These are phyloP conservation scores for Neonectria neomacrospora DNA, from an alignment of 2,329 filamentous ascomycete species.

Conservation along the genomic window DNA sequence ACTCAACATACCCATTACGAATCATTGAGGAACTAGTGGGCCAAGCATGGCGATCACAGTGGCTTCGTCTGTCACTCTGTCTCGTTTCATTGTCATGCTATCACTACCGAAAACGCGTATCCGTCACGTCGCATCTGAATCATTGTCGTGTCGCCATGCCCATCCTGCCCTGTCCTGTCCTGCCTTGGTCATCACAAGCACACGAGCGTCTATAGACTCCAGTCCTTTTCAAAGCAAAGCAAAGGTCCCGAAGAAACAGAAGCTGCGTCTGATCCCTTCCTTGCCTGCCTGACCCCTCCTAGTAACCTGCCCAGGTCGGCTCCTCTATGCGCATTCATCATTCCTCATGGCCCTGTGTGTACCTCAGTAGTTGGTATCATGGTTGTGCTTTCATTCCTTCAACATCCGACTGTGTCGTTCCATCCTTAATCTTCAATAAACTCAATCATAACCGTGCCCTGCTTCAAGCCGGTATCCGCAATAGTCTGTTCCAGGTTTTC, in stretches of 20 bases:
- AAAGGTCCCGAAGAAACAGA: constrained; percentile 3
- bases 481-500: constrained; percentile 79
- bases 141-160: constrained; percentile 14
- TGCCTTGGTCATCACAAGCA: constrained; percentile 17
- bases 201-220: constrained; percentile 25
- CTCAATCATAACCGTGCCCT: constrained; percentile 95
- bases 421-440: constrained; percentile 71
- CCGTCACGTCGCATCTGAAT: constrained; percentile 19
- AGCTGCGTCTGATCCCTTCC: constrained; percentile 13
- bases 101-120: background rate
- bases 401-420: background rate
- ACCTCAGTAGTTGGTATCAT: constrained; percentile 5
- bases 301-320: constrained; percentile 7
- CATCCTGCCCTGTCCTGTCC: constrained; percentile 5
- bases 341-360: constrained; percentile 17
- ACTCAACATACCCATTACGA: background rate
- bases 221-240: constrained; percentile 12
- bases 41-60: background rate
- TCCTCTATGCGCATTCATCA: constrained; percentile 24
- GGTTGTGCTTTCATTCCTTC: constrained; percentile 3
- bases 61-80: background rate
- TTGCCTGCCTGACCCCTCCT: constrained; percentile 1
- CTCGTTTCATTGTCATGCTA: background rate
- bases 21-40: background rate
- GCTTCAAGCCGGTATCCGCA: constrained; percentile 85